A percentile compares a stretch with the other conserved stretches of the same genome.
phyloP scores from a whole-genome alignment of 176 grass and related monocot genomes.

The Poa annua region DNA sequence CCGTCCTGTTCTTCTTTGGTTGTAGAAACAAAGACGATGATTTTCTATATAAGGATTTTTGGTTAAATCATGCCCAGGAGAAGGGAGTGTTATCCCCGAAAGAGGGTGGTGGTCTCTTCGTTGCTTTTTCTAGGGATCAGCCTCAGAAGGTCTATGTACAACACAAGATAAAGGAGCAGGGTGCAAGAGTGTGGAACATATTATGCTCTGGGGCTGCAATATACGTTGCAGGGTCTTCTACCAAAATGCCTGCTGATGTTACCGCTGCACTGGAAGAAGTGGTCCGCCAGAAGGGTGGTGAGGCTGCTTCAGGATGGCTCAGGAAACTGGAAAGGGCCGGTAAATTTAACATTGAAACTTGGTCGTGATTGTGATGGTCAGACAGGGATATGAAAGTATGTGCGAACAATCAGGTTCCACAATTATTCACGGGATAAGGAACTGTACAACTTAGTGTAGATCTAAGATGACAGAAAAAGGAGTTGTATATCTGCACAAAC shows the following conservation, averaged over 20 bases:
- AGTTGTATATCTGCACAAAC: slow-evolving; percentile 15
- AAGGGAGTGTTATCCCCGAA: slow-evolving; percentile 60
- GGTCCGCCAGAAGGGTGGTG: slow-evolving; percentile 54
- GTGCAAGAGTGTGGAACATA: slow-evolving; percentile 76
- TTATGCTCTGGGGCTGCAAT: slow-evolving; percentile 60
- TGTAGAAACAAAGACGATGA: slow-evolving; percentile 72
- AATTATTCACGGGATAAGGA: not conserved
- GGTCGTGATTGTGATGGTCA: slow-evolving; percentile 55
- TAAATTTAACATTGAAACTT: slow-evolving; percentile 77
- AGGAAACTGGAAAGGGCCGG: slow-evolving; percentile 67
- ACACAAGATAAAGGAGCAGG: slow-evolving; percentile 87
- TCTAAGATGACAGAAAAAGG: not conserved
- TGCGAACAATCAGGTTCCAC: not conserved
- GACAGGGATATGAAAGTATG: not conserved
- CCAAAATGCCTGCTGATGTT: slow-evolving; percentile 91
- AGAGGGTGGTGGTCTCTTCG: slow-evolving; percentile 83
- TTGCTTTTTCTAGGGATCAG: slow-evolving; percentile 92
- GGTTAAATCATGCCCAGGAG: slow-evolving; percentile 73
- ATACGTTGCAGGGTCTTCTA: slow-evolving; percentile 79
- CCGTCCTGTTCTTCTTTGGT: slow-evolving; percentile 88
- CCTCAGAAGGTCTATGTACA: slow-evolving; percentile 86
- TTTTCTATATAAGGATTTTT: slow-evolving; percentile 89
- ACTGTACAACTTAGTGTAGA: not conserved
- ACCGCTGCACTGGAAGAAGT: slow-evolving; percentile 78
- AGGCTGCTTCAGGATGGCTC: slow-evolving; percentile 63